Evolutionary conservation across 257 asterid species (phyloP), one percentile per base, ranked within the genome.

Genomic region (Lycium barbarum): DNA sequence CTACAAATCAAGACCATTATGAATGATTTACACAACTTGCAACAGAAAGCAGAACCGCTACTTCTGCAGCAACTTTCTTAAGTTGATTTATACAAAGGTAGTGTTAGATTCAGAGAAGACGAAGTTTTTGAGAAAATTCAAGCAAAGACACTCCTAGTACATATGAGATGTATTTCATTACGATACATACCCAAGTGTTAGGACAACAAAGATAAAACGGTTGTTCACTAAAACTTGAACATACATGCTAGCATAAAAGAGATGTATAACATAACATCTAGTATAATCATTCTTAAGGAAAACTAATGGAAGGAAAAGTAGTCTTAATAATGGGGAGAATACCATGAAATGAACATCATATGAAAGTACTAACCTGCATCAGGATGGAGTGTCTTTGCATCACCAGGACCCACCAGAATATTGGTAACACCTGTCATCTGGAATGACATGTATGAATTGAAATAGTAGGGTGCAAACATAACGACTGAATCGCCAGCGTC

Each of bases 391-490:
- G 98, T 94, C 70, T 91, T 68, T 40, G 93, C 86, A 71, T 97
- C 92, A 22, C 97, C 93, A 17, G 99, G 99, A 83, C 98, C 99
- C 63, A 97, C 97, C 49, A 95, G 92, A 90, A 95, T 97, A 88
- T 95, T 53, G 2, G 99, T 94, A 5, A 95, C 97, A 43, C 99
- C 99, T 49, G 99, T 97, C 99, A 97, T 97, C 87, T 97, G 99
- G 92, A 97, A 95, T 2, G 99, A 89, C 99, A 94, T 97, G 93
- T 93, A 92, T 26, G 99, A 90, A 84, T 97, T 97, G 96, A 95
- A 97, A 93, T 95, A 97, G 93, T 97, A 97, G 1, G 99, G 99
- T 35, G 98, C 97, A 87, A 94, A 97, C 98, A 97, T 97, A 71
- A 97, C 87, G 5, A 95, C 98, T 3, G 95, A 91, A 83, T 97